Evolutionary conservation across 108 stramenopile species (phyloP).

Genomic region (Aurantiochytrium sp.): DNA sequence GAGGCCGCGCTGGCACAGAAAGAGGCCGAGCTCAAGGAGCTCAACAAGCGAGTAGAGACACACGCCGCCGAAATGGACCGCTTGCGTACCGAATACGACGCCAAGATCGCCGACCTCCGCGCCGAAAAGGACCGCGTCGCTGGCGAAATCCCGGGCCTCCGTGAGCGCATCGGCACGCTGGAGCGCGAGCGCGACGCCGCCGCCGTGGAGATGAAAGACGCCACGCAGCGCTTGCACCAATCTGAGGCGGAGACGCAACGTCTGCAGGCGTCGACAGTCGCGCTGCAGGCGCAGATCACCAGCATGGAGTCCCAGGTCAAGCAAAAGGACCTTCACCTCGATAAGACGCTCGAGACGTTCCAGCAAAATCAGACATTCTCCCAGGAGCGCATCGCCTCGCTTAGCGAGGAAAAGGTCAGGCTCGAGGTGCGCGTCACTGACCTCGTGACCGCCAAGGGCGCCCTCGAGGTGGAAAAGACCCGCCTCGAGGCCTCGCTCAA

Average conservation of each 20-base stretch:
- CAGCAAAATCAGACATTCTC: slow-evolving; percentile 22
- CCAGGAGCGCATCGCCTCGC: not conserved
- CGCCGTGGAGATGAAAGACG: not conserved
- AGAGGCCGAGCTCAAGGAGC: not conserved
- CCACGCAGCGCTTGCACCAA: not conserved
- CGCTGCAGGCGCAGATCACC: not conserved
- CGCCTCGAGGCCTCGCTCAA: not conserved
- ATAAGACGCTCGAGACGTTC: slow-evolving; percentile 1
- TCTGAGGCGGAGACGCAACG: not conserved
- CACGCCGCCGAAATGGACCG: not conserved
- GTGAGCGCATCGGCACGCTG: not conserved
- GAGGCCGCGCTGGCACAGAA: not conserved
- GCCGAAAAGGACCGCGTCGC: not conserved
- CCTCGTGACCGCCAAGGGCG: not conserved
- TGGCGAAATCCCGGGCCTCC: not conserved
- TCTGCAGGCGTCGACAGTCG: not conserved
- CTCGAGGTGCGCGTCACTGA: not conserved
- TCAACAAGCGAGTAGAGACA: not conserved
- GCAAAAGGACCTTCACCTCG: slow-evolving; percentile 4
- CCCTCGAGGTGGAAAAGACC: slow-evolving; percentile 10
- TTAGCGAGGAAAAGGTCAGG: not conserved
- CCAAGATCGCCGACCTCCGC: not conserved
- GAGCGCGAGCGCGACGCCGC: slow-evolving; percentile 3
- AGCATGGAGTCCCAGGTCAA: not conserved
- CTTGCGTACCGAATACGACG: not conserved